Evolutionary conservation across 345 rosid species (phyloP).

Genomic region (Rubroshorea leprosula): DNA sequence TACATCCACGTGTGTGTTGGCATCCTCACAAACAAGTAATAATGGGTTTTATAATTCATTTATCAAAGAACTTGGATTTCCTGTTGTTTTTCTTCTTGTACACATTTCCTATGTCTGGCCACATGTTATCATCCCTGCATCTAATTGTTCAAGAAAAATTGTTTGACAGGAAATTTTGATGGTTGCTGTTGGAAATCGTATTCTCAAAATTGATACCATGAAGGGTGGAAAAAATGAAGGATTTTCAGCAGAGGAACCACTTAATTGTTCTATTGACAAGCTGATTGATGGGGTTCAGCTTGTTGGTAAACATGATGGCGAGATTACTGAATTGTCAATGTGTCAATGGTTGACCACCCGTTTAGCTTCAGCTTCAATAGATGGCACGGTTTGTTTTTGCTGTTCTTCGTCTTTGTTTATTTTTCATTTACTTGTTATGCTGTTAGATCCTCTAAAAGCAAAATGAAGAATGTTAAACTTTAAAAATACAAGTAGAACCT

Average conservation of each 20-base stretch:
- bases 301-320: conserved; percentile 69
- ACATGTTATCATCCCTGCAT: not conserved
- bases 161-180: conserved; percentile 56
- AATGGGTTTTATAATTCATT: conserved; percentile 1
- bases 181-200: conserved; percentile 55
- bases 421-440: not conserved
- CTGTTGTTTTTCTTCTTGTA: not conserved
- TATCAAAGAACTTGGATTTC: not conserved
- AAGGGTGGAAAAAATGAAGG: conserved; percentile 46
- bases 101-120: not conserved
- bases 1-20: conserved; percentile 69
- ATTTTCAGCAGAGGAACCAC: conserved; percentile 53
- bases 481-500: too few species aligned
- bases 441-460: not conserved
- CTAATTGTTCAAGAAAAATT: conserved; percentile 6
- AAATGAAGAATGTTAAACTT: not conserved
- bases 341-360: conserved; percentile 75
- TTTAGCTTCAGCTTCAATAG: conserved; percentile 67
- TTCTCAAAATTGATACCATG: conserved; percentile 53
- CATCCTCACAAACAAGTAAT: conserved; percentile 80
- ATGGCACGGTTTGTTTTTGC: conserved; percentile 52
- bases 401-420: not conserved
- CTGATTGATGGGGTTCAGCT: conserved; percentile 62
- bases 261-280: conserved; percentile 45
- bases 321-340: conserved; percentile 66